phyloP scores from a whole-genome alignment of 1,284 basidiomycete genomes.

The Pisolithus thermaeus region DNA sequence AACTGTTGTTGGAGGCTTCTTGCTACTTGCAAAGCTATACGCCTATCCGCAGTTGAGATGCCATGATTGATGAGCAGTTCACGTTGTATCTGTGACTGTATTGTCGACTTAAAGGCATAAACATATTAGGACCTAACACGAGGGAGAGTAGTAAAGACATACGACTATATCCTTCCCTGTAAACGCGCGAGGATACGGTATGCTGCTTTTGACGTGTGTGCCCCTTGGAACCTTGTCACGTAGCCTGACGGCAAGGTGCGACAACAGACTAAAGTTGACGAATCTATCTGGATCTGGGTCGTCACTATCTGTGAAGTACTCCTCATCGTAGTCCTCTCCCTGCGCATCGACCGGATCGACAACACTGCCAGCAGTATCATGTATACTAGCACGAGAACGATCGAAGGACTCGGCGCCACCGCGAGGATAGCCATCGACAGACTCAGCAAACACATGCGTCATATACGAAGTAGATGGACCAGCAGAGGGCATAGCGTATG shows the following conservation, averaged over 20 bases:
- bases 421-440: conserved; percentile 18
- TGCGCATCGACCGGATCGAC: conserved; percentile 40
- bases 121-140: not conserved
- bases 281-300: conserved; percentile 74
- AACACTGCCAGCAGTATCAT: conserved; percentile 34
- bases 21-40: conserved; percentile 81
- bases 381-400: conserved; percentile 16
- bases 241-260: conserved; percentile 83
- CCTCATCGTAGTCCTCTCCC: conserved; percentile 41
- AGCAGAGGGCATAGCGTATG: conserved; percentile 14
- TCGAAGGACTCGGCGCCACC: conserved; percentile 27
- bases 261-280: conserved; percentile 83
- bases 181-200: conserved; percentile 82
- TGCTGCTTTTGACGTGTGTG: conserved; percentile 86
- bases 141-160: conserved; percentile 31
- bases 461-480: conserved; percentile 23
- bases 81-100: conserved; percentile 72
- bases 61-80: conserved; percentile 68
- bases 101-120: conserved; percentile 54
- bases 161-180: conserved; percentile 92
- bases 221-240: conserved; percentile 82
- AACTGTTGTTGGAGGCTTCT: conserved; percentile 87
- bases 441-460: conserved; percentile 11
- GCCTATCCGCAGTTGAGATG: conserved; percentile 63
- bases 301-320: conserved; percentile 62